Percentiles rank a stretch among this genome's conserved stretches.
Evolutionary conservation across 2,329 filamentous ascomycete species (phyloP).

Genomic region (Aplosporella prunicola): DNA sequence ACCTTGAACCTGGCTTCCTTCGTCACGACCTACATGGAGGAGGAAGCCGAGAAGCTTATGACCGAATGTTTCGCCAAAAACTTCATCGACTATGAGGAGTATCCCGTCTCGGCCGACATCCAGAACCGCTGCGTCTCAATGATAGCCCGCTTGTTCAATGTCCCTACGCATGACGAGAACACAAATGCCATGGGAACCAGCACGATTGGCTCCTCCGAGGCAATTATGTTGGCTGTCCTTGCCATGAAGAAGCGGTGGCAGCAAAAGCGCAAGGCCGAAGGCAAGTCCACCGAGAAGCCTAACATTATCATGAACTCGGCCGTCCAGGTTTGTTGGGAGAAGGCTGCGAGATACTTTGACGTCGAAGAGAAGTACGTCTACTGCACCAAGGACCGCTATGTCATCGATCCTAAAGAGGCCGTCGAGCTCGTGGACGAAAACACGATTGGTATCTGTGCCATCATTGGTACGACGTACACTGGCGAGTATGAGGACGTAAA

Average conservation of each 20-base stretch:
- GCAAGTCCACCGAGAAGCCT: constrained; percentile 69
- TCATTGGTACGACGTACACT: constrained; percentile 88
- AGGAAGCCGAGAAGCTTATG: constrained; percentile 95
- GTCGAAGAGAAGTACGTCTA: constrained; percentile 76
- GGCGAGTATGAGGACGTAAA: constrained; percentile 94
- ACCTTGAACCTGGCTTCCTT: constrained; percentile 85
- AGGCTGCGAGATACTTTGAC: constrained; percentile 77
- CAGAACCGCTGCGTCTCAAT: constrained; percentile 71
- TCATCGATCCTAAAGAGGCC: constrained; percentile 54
- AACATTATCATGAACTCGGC: constrained; percentile 96
- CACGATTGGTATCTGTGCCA: constrained; percentile 83
- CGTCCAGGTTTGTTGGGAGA: constrained; percentile 97
- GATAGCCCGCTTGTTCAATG: constrained; percentile 78
- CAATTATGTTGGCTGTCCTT: constrained; percentile 71
- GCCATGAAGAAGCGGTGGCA: constrained; percentile 96
- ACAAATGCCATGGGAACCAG: constrained; percentile 72
- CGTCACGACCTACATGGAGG: constrained; percentile 96
- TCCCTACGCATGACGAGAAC: constrained; percentile 48
- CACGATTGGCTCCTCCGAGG: constrained; percentile 81
- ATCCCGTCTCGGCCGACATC: constrained; percentile 42
- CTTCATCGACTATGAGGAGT: constrained; percentile 53
- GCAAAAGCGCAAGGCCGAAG: constrained; percentile 72
- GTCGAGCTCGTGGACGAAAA: constrained; percentile 57
- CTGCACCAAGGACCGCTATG: constrained; percentile 51
- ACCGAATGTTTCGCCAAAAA: constrained; percentile 74